phyloP scores from a whole-genome alignment of 2,329 filamentous ascomycete species.

The Curvularia lunata region DNA sequence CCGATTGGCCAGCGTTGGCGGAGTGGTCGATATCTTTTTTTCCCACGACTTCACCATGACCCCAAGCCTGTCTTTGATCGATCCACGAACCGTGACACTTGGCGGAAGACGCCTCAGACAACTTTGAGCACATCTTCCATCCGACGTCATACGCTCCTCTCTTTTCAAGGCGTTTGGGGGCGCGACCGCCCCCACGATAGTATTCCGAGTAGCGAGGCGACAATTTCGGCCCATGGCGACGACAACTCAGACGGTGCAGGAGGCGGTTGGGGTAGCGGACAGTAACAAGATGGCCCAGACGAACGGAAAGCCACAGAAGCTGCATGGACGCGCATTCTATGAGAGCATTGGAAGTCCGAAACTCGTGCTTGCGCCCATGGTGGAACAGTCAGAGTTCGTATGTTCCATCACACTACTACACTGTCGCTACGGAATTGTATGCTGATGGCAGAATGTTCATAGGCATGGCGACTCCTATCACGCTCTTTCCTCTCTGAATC shows the following conservation, averaged over 20 bases:
- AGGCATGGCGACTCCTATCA: slow-evolving; percentile 98
- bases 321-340: slow-evolving; percentile 89
- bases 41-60: slow-evolving; percentile 4
- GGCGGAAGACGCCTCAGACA: background rate
- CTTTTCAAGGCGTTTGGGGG: slow-evolving; percentile 29
- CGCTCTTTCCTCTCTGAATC: slow-evolving; percentile 80
- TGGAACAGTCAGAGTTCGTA: slow-evolving; percentile 97
- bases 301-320: slow-evolving; percentile 56
- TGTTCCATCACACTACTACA: slow-evolving; percentile 45
- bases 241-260: slow-evolving; percentile 19
- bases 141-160: slow-evolving; percentile 30
- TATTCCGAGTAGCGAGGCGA: slow-evolving; percentile 11
- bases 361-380: slow-evolving; percentile 93
- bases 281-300: slow-evolving; percentile 17
- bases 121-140: background rate
- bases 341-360: slow-evolving; percentile 93
- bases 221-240: slow-evolving; percentile 27
- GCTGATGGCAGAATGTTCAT: slow-evolving; percentile 17
- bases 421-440: background rate
- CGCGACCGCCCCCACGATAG: slow-evolving; percentile 25
- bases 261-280: slow-evolving; percentile 5
- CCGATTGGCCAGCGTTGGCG: slow-evolving; percentile 24
- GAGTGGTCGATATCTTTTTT: slow-evolving; percentile 18
- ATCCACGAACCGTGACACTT: slow-evolving; percentile 1
- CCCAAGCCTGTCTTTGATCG: background rate